These are phyloP conservation scores for Cucurbita maxima DNA, from an alignment of 306 rosid species.

Conservation along the genomic window DNA sequence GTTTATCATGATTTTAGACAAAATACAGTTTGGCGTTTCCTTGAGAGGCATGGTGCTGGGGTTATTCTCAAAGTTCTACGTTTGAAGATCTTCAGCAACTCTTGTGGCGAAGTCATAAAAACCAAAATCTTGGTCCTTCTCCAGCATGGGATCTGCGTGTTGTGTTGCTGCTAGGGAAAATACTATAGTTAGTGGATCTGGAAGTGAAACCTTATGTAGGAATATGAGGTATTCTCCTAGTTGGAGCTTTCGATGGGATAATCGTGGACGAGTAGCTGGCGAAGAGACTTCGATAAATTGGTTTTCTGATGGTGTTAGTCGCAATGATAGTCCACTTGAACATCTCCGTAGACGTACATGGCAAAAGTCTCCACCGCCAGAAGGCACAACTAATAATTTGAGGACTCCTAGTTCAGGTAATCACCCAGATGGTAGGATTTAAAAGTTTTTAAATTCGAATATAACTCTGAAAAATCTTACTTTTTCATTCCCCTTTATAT, in stretches of 20 bases:
- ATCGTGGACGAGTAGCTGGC: slow-evolving; percentile 43
- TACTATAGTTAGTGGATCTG: slow-evolving; percentile 31
- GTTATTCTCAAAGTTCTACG: slow-evolving; percentile 5
- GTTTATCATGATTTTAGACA: slow-evolving; percentile 5
- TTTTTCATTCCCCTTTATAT: neutral
- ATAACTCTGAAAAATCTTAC: neutral
- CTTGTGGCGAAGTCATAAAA: neutral
- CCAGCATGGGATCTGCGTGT: slow-evolving; percentile 44
- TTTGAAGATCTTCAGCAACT: slow-evolving; percentile 11
- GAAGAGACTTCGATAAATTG: slow-evolving; percentile 37
- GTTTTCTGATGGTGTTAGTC: slow-evolving; percentile 32
- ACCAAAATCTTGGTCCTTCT: neutral
- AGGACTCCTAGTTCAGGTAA: slow-evolving; percentile 34
- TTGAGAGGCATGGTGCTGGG: slow-evolving; percentile 8
- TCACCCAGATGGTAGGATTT: neutral
- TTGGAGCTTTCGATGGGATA: slow-evolving; percentile 62
- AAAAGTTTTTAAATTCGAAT: neutral
- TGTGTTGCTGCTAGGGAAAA: slow-evolving; percentile 47
- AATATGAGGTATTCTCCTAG: slow-evolving; percentile 38
- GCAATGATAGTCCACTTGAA: slow-evolving; percentile 34
- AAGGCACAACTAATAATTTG: slow-evolving; percentile 18
- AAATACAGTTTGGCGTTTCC: neutral
- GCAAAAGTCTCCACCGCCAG: slow-evolving; percentile 24
- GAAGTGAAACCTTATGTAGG: slow-evolving; percentile 28
- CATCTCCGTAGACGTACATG: slow-evolving; percentile 11